Evolutionary conservation across 176 grass and related monocot species (phyloP).

Genomic region (Phoenix dactylifera): DNA sequence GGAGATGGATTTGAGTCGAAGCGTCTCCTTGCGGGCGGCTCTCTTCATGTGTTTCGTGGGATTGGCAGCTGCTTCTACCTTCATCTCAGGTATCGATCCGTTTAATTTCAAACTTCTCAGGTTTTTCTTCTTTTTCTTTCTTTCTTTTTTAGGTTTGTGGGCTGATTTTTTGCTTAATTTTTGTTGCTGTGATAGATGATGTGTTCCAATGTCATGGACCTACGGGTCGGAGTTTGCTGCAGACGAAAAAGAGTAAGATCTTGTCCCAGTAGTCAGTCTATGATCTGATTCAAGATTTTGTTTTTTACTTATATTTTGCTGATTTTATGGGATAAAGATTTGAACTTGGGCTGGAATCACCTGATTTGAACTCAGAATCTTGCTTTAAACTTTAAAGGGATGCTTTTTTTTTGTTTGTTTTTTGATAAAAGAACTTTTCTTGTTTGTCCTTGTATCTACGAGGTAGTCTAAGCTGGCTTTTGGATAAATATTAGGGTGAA

Average conservation of each 20-base stretch:
- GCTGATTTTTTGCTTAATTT: neutral
- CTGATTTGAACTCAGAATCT: too few species aligned
- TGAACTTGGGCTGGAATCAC: too few species aligned
- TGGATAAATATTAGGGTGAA: too few species aligned
- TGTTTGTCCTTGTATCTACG: too few species aligned
- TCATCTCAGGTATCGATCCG: slow-evolving; percentile 38
- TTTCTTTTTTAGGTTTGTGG: neutral
- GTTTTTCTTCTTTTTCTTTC: neutral
- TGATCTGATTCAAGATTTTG: too few species aligned
- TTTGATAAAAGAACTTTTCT: too few species aligned
- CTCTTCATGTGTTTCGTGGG: slow-evolving; percentile 24
- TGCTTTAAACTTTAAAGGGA: too few species aligned
- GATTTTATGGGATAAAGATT: too few species aligned
- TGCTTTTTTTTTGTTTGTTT: too few species aligned
- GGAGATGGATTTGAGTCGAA: slow-evolving; percentile 31
- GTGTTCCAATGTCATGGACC: slow-evolving; percentile 35
- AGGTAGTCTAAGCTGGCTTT: too few species aligned
- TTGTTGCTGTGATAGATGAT: slow-evolving; percentile 15
- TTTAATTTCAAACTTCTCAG: slow-evolving; percentile 15
- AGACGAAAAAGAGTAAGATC: slow-evolving; percentile 40
- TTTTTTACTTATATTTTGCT: too few species aligned
- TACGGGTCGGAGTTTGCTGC: slow-evolving; percentile 55
- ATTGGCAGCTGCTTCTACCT: slow-evolving; percentile 29
- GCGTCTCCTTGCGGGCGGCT: slow-evolving; percentile 19
- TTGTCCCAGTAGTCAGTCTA: neutral